Conservation (phyloP, 768 basidiomycete species). For the Pulveroboletus sp. region DNA sequence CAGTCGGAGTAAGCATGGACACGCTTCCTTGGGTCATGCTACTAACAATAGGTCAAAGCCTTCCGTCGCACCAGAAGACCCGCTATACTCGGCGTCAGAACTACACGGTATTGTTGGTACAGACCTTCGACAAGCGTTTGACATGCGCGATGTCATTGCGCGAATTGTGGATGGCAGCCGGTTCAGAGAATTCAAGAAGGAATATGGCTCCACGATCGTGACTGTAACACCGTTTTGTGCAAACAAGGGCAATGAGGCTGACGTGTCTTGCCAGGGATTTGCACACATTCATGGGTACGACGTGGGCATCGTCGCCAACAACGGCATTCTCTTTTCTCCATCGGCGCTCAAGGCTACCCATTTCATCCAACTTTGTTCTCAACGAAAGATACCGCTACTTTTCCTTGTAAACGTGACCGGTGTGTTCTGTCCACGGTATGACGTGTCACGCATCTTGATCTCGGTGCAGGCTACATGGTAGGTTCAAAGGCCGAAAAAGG, state of each 20-base stretch:
- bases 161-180: slow-evolving; percentile 88
- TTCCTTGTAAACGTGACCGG: slow-evolving; percentile 97
- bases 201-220: slow-evolving; percentile 87
- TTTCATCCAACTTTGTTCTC: slow-evolving; percentile 92
- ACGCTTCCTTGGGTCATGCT: not conserved
- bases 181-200: slow-evolving; percentile 95
- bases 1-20: slow-evolving; percentile 43
- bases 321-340: slow-evolving; percentile 92
- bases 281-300: slow-evolving; percentile 86
- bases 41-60: slow-evolving; percentile 42
- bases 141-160: slow-evolving; percentile 93
- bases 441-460: slow-evolving; percentile 1
- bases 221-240: slow-evolving; percentile 51
- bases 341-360: slow-evolving; percentile 94
- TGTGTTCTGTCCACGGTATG: slow-evolving; percentile 15
- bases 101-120: slow-evolving; percentile 91
- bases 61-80: slow-evolving; percentile 57
- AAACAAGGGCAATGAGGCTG: not conserved
- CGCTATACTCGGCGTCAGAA: slow-evolving; percentile 77
- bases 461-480: slow-evolving; percentile 80
- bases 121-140: slow-evolving; percentile 84
- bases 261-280: slow-evolving; percentile 57
- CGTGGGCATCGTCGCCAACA: slow-evolving; percentile 92
- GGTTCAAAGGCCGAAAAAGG: slow-evolving; percentile 93
- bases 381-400: slow-evolving; percentile 82